These are phyloP conservation scores for Pseudocercospora vitis DNA, from an alignment of 2,329 filamentous ascomycete species.

Conservation along the genomic window DNA sequence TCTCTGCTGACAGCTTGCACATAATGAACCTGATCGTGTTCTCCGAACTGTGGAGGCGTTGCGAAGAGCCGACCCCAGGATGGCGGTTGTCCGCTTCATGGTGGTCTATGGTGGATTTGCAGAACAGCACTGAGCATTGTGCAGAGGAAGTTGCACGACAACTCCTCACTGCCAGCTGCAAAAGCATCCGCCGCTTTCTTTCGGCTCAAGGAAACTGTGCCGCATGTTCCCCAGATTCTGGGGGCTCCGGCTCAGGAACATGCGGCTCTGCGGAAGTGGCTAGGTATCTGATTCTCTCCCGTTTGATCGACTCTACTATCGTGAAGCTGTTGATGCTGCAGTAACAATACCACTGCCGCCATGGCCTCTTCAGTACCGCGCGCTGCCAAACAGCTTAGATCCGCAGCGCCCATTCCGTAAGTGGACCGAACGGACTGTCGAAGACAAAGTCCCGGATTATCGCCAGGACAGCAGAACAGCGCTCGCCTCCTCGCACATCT, in stretches of 20 bases:
- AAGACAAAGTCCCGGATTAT: too few species aligned
- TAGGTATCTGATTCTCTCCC: not conserved
- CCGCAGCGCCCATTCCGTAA: too few species aligned
- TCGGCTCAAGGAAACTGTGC: slow-evolving; percentile 1
- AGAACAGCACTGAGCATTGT: not conserved
- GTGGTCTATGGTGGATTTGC: not conserved
- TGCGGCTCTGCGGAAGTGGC: slow-evolving; percentile 2
- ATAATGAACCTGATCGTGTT: slow-evolving; percentile 10
- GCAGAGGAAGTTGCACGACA: not conserved
- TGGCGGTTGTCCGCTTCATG: slow-evolving; percentile 19
- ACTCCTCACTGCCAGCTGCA: not conserved
- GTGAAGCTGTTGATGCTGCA: too few species aligned
- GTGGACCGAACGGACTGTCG: too few species aligned
- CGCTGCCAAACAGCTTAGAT: slow-evolving; percentile 36
- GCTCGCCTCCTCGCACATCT: too few species aligned
- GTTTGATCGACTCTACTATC: too few species aligned
- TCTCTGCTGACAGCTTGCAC: slow-evolving; percentile 38
- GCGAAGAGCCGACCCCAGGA: slow-evolving; percentile 13
- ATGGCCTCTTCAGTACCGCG: slow-evolving; percentile 32
- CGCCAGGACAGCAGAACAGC: too few species aligned
- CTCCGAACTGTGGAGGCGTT: slow-evolving; percentile 2
- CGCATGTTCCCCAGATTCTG: slow-evolving; percentile 2
- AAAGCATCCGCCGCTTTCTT: not conserved
- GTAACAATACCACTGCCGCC: slow-evolving; percentile 5
- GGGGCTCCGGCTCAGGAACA: not conserved